Base-by-base conservation (phyloP, 495 filamentous ascomycete genomes). In the Penicillium roqueforti region DNA sequence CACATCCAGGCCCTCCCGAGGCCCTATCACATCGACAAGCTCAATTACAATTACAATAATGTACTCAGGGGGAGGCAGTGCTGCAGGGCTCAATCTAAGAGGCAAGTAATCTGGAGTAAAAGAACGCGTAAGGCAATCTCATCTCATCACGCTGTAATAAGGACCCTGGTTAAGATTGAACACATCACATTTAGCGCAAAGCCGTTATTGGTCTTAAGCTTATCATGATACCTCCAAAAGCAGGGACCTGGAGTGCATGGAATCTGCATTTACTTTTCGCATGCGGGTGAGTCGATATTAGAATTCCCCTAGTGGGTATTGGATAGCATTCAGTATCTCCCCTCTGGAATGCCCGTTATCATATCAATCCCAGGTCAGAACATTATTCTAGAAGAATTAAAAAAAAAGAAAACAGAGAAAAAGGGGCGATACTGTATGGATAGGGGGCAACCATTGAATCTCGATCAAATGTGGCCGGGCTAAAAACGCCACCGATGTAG, bases 401-500 rank as follows among this genome's bases (percentile, higher is more conserved):
- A 56, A 48, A 22, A 23, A 26, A 47, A 36, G 43, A 25, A 23
- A 25, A 56, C 26, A 38, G 32, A 31, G 38, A n/a, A 19, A 42
- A 32, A 22, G 31, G 32, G 46, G 46, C 32, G n/a, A 49, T 38
- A n/a, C n/a, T n/a, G n/a, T n/a, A 38, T 18, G 44, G 51, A 49
- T 47, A 52, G 44, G 48, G 48, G 43, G 53, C 38, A 23, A 59
- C 8, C 26, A 44, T 47, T 47, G 49, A 54, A 43, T 54, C 50
- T 31, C 39, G 55, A 61, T 58, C 43, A 13, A 48, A 32, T 22
- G 22, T 55, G 43, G 42, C 26, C 20, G 29, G 48, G 41, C 63
- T 63, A 63, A 57, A 58, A 57, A 59, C 63, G 63, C 63, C 63
- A 66, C 63, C 60, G 63, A 66, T 66, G 60, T 61, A 58, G 55